Base-by-base conservation (phyloP, 805 yeast species). In the Lachancea dasiensis region DNA sequence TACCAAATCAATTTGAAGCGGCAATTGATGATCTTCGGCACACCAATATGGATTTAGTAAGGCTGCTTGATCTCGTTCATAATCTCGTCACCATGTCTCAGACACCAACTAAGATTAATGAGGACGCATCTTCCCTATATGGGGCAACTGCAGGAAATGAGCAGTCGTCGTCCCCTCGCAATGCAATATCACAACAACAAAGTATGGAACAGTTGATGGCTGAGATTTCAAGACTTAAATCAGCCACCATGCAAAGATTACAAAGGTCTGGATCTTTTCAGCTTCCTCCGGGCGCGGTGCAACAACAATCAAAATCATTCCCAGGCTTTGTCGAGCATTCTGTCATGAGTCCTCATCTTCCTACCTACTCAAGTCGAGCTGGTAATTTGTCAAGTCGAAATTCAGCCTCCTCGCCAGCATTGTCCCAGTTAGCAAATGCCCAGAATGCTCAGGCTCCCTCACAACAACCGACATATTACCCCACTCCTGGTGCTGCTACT, bases 11-110 rank as follows among this genome's bases (percentile, higher is more conserved):
- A 36, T 71, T 72, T 49, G 81, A 76, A 20, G 48, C 64, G 8
- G 64, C 77, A 5, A 53, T 61, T 22, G 73, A 69, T 4, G 77
- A 75, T 34, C 49, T 74, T 40, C 67, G 69, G 25, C 64, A 65
- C 38, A 65, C 72, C 13, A 76, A 75, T 48, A 49, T 66, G 38
- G 86, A 79, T 47, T 63, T 75, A 58, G 69, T 77, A 3, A 67
- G 67, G 26, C 41, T 78, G 6, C 47, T 78, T 8, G 83, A 77
- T 16, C 50, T 70, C 33, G 52, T 70, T 27, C 72, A 68, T 33
- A 27, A 20, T 11, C 28, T 22, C 26, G 21, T 22, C 25, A 15
- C 44, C 21, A 19, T 20, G 16, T 23, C 34, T 11, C 30, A 27
- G 3, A 34, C 29, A 17, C 9, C 19, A 14, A 7, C 7, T 17